These are phyloP conservation scores for Margaritispora aquatica DNA, from an alignment of 495 filamentous ascomycete genomes.

Conservation along the genomic window DNA sequence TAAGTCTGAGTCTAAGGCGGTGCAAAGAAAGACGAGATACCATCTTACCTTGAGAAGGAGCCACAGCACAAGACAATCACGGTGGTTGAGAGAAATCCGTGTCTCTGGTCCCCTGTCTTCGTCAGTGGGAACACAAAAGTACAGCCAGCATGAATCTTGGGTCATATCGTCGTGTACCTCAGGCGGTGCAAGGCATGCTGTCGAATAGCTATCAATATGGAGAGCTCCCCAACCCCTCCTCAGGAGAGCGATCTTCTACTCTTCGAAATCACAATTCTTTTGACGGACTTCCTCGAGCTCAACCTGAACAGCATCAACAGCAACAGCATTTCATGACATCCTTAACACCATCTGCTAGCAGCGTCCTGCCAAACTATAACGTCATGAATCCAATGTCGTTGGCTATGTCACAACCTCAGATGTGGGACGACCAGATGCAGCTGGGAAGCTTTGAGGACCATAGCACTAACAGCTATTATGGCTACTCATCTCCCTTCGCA, in stretches of 20 bases:
- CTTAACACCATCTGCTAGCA: background rate
- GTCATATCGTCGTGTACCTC: conserved; percentile 10
- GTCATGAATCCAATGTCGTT: conserved; percentile 8
- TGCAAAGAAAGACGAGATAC: too few species aligned
- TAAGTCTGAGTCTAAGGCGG: too few species aligned
- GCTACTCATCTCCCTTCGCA: conserved; percentile 7
- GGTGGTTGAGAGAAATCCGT: too few species aligned
- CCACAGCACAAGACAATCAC: conserved; percentile 18
- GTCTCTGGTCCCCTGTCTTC: too few species aligned
- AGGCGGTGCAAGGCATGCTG: conserved; percentile 12
- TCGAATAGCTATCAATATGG: conserved; percentile 14
- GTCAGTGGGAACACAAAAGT: background rate
- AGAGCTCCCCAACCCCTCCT: background rate
- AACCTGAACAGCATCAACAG: conserved; percentile 10
- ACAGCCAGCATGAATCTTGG: conserved; percentile 18
- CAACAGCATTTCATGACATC: conserved; percentile 13
- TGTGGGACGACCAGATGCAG: conserved; percentile 9
- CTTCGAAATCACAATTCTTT: conserved; percentile 7
- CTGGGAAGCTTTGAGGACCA: conserved; percentile 14
- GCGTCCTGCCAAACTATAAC: conserved; percentile 4
- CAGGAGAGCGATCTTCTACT: conserved; percentile 12
- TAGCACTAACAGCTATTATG: conserved; percentile 10
- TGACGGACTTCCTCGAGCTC: conserved; percentile 18
- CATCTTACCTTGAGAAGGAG: too few species aligned
- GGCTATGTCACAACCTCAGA: conserved; percentile 13